Evolutionary conservation across 768 basidiomycete species (phyloP).

Genomic region (Boletus sp.): DNA sequence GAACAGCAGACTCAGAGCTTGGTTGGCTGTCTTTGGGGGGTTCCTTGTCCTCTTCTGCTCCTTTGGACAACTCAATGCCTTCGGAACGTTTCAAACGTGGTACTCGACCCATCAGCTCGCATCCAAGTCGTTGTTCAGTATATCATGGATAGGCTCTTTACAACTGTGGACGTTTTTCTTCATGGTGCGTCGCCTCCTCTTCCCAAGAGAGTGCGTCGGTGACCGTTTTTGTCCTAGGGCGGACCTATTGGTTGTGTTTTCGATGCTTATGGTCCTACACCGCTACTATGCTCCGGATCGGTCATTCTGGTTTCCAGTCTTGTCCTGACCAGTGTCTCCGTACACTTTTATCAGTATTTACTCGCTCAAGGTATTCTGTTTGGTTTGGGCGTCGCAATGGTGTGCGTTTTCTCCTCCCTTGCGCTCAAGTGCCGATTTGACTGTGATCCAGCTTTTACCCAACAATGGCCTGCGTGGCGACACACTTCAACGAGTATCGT

Average conservation of each 20-base stretch:
- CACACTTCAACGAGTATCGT: constrained; percentile 61
- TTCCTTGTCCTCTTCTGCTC: constrained; percentile 67
- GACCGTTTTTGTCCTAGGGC: constrained; percentile 42
- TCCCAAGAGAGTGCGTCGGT: neutral
- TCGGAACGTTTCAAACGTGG: constrained; percentile 71
- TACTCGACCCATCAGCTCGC: constrained; percentile 60
- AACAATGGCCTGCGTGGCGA: constrained; percentile 61
- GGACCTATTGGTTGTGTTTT: constrained; percentile 59
- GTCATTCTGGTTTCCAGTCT: constrained; percentile 48
- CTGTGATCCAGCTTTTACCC: constrained; percentile 61
- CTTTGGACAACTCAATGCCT: constrained; percentile 71
- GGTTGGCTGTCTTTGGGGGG: constrained; percentile 60
- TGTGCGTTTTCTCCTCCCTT: constrained; percentile 42
- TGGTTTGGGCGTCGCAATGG: constrained; percentile 60
- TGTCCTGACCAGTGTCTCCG: constrained; percentile 60
- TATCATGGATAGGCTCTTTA: constrained; percentile 71
- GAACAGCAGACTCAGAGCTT: constrained; percentile 26
- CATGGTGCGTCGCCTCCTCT: constrained; percentile 43
- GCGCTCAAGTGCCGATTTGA: constrained; percentile 4
- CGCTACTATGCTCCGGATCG: constrained; percentile 52
- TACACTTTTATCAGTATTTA: constrained; percentile 58
- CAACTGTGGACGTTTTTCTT: constrained; percentile 72
- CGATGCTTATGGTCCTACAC: constrained; percentile 57
- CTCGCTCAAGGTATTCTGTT: constrained; percentile 64
- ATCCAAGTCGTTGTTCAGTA: constrained; percentile 48